phyloP scores from a whole-genome alignment of 83 land plant genomes.

The Diphasiastrum complanatum region DNA sequence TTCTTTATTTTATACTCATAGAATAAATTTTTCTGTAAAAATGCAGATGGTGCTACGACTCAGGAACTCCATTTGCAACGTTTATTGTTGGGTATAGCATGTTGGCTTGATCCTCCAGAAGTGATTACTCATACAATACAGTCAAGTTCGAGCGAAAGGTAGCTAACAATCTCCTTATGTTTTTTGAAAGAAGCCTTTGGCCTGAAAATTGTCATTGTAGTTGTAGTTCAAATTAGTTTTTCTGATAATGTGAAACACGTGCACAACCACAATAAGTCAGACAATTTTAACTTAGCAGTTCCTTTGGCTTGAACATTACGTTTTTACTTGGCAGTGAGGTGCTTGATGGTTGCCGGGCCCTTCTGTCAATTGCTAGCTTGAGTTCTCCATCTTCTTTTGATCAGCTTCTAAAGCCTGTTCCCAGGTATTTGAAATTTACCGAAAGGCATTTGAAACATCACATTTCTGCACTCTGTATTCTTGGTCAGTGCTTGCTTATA shows the following conservation, averaged over 20 bases:
- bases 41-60: conserved; percentile 58
- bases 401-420: conserved; percentile 56
- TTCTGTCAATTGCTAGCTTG: conserved; percentile 63
- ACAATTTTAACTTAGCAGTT: neutral
- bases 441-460: conserved; percentile 3
- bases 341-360: conserved; percentile 91
- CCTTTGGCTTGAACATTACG: neutral
- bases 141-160: conserved; percentile 82
- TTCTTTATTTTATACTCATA: too few species aligned
- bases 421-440: conserved; percentile 38
- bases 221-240: neutral
- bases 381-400: conserved; percentile 69
- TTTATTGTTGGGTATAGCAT: conserved; percentile 49
- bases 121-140: conserved; percentile 40
- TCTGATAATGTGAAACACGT: neutral
- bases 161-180: neutral
- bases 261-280: neutral
- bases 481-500: conserved; percentile 14
- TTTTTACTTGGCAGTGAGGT: conserved; percentile 60
- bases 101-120: conserved; percentile 86
- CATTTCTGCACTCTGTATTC: neutral
- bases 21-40: too few species aligned
- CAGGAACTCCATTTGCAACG: conserved; percentile 72
- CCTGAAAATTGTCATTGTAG: neutral
- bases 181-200: neutral